phyloP scores from a whole-genome alignment of 306 rosid genomes.

The Cicer cuneatum region DNA sequence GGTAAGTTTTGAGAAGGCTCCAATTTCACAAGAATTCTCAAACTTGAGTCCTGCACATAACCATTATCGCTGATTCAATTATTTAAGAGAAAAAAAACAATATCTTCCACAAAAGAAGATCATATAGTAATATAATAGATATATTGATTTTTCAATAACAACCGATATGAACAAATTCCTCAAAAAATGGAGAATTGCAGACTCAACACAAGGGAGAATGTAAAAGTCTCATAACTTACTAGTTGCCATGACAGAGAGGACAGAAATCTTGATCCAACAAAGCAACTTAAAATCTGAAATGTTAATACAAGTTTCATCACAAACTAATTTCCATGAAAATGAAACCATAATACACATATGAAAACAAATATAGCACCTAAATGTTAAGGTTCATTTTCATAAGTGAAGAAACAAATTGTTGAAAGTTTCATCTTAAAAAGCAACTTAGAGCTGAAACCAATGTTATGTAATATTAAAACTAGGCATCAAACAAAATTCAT shows the following conservation, averaged over 20 bases:
- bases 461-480: too few species aligned
- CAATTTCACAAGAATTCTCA: conserved; percentile 84
- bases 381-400: neutral
- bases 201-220: neutral
- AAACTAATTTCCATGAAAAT: too few species aligned
- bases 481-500: too few species aligned
- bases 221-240: conserved; percentile 39
- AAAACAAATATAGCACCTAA: conserved; percentile 19
- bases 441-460: too few species aligned
- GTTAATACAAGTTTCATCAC: too few species aligned
- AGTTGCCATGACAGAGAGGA: conserved; percentile 43
- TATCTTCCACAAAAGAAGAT: neutral
- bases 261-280: conserved; percentile 29
- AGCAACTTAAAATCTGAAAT: conserved; percentile 27
- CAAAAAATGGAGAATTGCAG: neutral
- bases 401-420: too few species aligned
- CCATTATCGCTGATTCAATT: neutral
- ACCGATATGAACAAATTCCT: neutral
- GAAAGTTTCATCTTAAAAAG: too few species aligned
- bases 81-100: neutral
- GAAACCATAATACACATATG: conserved; percentile 7
- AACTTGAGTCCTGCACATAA: conserved; percentile 69
- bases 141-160: conserved; percentile 5
- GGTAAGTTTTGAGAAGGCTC: conserved; percentile 87
- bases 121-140: neutral